Evolutionary conservation across 306 rosid genomes (phyloP), one percentile per base, ranked within the genome.

Genomic region (Ceratonia siliqua): DNA sequence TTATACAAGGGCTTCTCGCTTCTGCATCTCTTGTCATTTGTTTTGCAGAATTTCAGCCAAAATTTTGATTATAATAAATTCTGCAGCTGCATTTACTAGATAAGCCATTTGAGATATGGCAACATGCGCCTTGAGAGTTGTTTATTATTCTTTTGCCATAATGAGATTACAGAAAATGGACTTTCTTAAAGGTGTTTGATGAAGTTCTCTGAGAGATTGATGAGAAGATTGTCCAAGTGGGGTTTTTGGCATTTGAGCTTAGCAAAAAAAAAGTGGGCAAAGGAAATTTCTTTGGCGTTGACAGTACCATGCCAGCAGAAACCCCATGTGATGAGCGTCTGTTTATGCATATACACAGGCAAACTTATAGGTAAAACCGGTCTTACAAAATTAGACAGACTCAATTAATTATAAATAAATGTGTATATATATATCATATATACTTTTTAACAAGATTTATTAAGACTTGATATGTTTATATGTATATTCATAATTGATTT

Each of bases 251-350:
- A 79, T 70, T 69, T 59, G 65, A 54, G 79, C 36, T 55, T 27
- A 83, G 71, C 77, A 36, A 67, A 35, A 70, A 65, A 48, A 70
- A 59, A 65, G 43, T 68, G 15, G 83, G 54, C 61, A 32, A 76
- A 64, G 81, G 70, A 55, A 11, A 45, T 68, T 39, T 78, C 74
- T 68, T 45, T 56, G 58, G 81, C 64, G 72, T 54, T 82, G 88
- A 76, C 79, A 70, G 61, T 76, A 64, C 72, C 85, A 82, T 82
- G 87, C 77, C 92, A 87, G 88, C 92, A 70, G 66, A 81, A 62
- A 76, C 45, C 54, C 96, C 96, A 86, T 86, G 92, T 90, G 96
- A 59, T 69, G 75, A 6, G 25, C 80, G 67, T 79, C 72, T 61
- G 76, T 70, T 89, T 82, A 75, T 74, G 73, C 27, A 52, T 56